These are phyloP conservation scores for Coniochaeta sp. DNA, from an alignment of 2,329 filamentous ascomycete species.

Conservation along the genomic window DNA sequence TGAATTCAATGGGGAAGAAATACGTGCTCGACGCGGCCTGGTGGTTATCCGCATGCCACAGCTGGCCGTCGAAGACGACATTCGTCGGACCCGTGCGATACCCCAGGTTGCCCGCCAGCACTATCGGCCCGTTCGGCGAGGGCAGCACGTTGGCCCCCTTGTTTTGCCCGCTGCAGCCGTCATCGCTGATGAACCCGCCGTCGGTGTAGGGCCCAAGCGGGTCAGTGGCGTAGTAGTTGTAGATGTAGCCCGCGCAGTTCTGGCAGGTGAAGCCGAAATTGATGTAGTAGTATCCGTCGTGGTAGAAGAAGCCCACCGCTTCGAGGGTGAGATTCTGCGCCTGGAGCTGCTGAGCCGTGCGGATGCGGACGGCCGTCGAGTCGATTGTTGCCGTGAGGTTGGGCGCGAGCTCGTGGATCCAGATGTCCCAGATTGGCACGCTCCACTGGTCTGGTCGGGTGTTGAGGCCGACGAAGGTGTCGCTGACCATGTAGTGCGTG, in stretches of 20 bases:
- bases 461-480: background rate
- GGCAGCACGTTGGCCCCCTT: slow-evolving; percentile 6
- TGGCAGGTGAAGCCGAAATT: slow-evolving; percentile 5
- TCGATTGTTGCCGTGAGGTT: slow-evolving; percentile 3
- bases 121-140: background rate
- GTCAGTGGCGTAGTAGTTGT: slow-evolving; percentile 4
- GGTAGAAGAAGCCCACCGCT: slow-evolving; percentile 5
- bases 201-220: slow-evolving; percentile 5
- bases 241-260: slow-evolving; percentile 7
- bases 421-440: slow-evolving; percentile 2
- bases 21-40: slow-evolving; percentile 5
- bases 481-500: slow-evolving; percentile 1
- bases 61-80: slow-evolving; percentile 1
- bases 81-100: slow-evolving; percentile 4
- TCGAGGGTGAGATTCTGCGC: slow-evolving; percentile 1
- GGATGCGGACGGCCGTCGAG: background rate
- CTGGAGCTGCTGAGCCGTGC: slow-evolving; percentile 1
- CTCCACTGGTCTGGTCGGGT: background rate
- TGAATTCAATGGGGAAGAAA: slow-evolving; percentile 8
- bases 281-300: slow-evolving; percentile 6
- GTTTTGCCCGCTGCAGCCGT: slow-evolving; percentile 6
- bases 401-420: slow-evolving; percentile 1
- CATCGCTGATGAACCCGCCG: slow-evolving; percentile 4
- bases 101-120: slow-evolving; percentile 1
- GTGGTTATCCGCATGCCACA: slow-evolving; percentile 6